These are phyloP conservation scores for Endoconidiophora laricicola DNA, from an alignment of 2,329 filamentous ascomycete species.

Conservation along the genomic window DNA sequence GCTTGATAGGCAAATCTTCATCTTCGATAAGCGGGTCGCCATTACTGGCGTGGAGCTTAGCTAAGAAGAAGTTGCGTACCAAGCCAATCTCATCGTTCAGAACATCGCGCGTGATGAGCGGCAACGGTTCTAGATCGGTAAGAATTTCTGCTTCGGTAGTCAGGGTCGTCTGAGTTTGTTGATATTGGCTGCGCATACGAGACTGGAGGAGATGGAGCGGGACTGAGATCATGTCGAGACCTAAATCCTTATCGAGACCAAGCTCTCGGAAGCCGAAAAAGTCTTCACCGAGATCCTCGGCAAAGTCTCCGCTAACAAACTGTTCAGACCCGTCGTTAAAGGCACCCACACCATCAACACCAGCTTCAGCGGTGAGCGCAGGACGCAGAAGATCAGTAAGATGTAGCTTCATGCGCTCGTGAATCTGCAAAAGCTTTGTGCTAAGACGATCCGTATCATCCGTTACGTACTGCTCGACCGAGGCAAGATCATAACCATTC, in stretches of 20 bases:
- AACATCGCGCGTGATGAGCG: constrained; percentile 64
- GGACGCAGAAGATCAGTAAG: constrained; percentile 86
- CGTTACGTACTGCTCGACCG: constrained; percentile 70
- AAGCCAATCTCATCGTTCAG: constrained; percentile 70
- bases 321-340: constrained; percentile 97
- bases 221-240: constrained; percentile 72
- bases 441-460: constrained; percentile 84
- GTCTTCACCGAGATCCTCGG: constrained; percentile 92
- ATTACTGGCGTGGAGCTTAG: constrained; percentile 70
- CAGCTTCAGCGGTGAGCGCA: constrained; percentile 57
- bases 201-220: constrained; percentile 88
- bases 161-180: constrained; percentile 53
- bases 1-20: constrained; percentile 84
- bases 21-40: constrained; percentile 58
- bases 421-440: constrained; percentile 62
- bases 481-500: constrained; percentile 66
- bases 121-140: constrained; percentile 49
- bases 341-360: constrained; percentile 68
- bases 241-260: constrained; percentile 80
- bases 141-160: constrained; percentile 46
- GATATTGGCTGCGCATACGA: constrained; percentile 70
- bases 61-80: constrained; percentile 79
- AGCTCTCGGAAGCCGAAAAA: constrained; percentile 98
- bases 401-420: constrained; percentile 88
- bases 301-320: constrained; percentile 91